A percentile compares a stretch with the other conserved stretches of the same genome.
Evolutionary conservation across 345 rosid species (phyloP).

Genomic region (Geranium rotundifolium): DNA sequence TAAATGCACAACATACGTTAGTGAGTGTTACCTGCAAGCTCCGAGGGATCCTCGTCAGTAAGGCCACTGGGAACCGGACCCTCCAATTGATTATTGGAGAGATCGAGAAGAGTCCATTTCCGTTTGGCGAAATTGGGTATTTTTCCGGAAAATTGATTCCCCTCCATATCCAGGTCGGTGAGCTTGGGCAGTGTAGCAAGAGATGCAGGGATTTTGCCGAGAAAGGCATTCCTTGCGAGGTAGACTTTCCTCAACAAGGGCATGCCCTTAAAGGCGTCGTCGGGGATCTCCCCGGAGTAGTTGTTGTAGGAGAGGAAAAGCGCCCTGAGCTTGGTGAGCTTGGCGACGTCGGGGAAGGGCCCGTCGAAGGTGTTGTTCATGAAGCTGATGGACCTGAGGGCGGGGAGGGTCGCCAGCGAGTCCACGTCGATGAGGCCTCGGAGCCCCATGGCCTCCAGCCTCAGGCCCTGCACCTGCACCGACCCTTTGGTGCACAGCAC

Average conservation of each 20-base stretch:
- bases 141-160: slow-evolving; percentile 42
- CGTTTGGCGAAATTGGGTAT: slow-evolving; percentile 41
- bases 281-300: slow-evolving; percentile 39
- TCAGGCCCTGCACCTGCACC: slow-evolving; percentile 20
- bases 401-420: slow-evolving; percentile 16
- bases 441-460: slow-evolving; percentile 47
- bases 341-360: slow-evolving; percentile 32
- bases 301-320: slow-evolving; percentile 46
- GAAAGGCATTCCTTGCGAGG: slow-evolving; percentile 42
- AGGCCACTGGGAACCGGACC: slow-evolving; percentile 47
- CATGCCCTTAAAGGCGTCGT: slow-evolving; percentile 42
- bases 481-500: slow-evolving; percentile 31
- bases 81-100: slow-evolving; percentile 36
- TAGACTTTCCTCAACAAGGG: slow-evolving; percentile 30
- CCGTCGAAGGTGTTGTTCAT: slow-evolving; percentile 54
- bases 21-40: slow-evolving; percentile 33
- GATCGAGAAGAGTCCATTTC: slow-evolving; percentile 25
- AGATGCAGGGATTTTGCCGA: slow-evolving; percentile 49
- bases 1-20: no score
- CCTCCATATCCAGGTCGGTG: slow-evolving; percentile 34
- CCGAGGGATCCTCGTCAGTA: slow-evolving; percentile 18
- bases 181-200: slow-evolving; percentile 29
- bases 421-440: slow-evolving; percentile 37
- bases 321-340: slow-evolving; percentile 25
- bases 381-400: slow-evolving; percentile 46